These are phyloP conservation scores for Backusella westeae DNA, from an alignment of 192 early-diverging fungal genomes.

Conservation along the genomic window DNA sequence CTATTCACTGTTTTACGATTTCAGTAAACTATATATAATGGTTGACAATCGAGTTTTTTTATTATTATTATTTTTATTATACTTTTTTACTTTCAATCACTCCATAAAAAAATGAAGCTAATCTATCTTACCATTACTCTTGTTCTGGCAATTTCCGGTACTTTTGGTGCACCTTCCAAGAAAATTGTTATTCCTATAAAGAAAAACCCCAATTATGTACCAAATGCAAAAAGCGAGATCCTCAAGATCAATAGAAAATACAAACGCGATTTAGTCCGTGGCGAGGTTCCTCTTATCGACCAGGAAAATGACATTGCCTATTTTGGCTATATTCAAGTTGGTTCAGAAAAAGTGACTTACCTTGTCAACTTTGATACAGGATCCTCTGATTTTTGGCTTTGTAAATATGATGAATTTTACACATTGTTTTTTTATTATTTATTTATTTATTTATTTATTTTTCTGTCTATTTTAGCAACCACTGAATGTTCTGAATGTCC, in stretches of 20 bases:
- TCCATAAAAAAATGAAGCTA: too few relatives aligned
- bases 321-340: slow-evolving; percentile 57
- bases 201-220: not conserved
- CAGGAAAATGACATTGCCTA: slow-evolving; percentile 45
- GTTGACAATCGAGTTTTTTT: too few relatives aligned
- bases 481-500: slow-evolving; percentile 20
- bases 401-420: not conserved
- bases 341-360: slow-evolving; percentile 59
- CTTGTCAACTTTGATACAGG: slow-evolving; percentile 69
- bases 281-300: not conserved
- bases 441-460: too few relatives aligned
- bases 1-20: too few relatives aligned
- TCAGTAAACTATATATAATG: too few relatives aligned
- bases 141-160: not conserved
- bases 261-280: not conserved
- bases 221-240: not conserved
- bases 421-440: too few relatives aligned
- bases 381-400: slow-evolving; percentile 65
- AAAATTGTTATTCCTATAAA: not conserved
- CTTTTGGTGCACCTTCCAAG: not conserved
- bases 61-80: too few relatives aligned
- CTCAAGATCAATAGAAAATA: not conserved
- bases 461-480: slow-evolving; percentile 7
- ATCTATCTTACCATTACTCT: not conserved
- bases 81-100: too few relatives aligned